Evolutionary conservation across 768 basidiomycete genomes (phyloP), one percentile per base, ranked within the genome.

Genomic region (Leccinellum luteum): DNA sequence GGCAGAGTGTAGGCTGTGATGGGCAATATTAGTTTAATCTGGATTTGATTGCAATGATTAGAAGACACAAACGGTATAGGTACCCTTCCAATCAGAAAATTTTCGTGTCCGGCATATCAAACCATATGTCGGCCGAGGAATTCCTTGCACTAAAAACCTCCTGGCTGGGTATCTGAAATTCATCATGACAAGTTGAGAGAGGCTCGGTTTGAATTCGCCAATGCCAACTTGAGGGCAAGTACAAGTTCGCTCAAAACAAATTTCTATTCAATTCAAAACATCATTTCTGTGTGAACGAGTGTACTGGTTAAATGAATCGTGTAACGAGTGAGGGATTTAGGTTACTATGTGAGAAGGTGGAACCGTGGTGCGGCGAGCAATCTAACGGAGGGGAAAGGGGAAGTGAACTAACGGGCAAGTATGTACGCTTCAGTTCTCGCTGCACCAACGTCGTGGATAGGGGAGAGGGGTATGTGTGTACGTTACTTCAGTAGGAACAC

Each of bases 401-500:
- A 56, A 64, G 30, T 47, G 17, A 47, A 66, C 63, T 63, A 62
- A 52, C 52, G 69, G 54, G 60, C 55, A 49, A 58, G 38, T 43
- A 59, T 63, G 55, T 71, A 66, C 57, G 38, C 27, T 59, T 54
- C 25, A 15, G 56, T 55, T 56, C 55, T 64, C 63, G 68, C 43
- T 59, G 61, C 68, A 58, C 62, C 65, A 49, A 51, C 61, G 51
- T 55, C 21, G 47, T 27, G 27, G 53, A 38, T 32, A 44, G 13
- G 48, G 49, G 35, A 10, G 47, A 27, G 52, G 63, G 72, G 69
- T 71, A 69, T 73, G 56, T 51, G 65, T 70, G 57, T 67, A 71
- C 59, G 63, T 66, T 43, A 59, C 23, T 58, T 58, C 44, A 56
- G 43, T 70, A 62, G 55, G 57, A 70, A 72, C 60, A 71, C 64